A percentile compares a stretch with the other conserved stretches of the same genome.
Evolutionary conservation across 1,284 basidiomycete genomes (phyloP).

Genomic region (Microbotryum silenes-acaulis): DNA sequence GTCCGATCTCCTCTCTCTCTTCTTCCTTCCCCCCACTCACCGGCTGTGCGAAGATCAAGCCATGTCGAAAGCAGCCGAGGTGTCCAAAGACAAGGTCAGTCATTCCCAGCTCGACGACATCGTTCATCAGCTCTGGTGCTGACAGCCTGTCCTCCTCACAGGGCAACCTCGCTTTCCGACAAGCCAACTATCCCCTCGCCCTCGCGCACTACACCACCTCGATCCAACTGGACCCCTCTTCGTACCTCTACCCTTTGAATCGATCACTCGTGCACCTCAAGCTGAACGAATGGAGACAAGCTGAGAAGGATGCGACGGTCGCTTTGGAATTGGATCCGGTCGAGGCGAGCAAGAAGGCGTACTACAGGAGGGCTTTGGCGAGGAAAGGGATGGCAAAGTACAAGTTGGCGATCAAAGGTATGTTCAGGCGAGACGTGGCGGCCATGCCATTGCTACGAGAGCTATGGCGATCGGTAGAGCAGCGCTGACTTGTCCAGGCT

Average conservation of each 20-base stretch:
- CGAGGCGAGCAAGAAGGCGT: slow-evolving; percentile 55
- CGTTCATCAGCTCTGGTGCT: no score
- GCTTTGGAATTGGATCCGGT: slow-evolving; percentile 20
- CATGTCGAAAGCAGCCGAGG: slow-evolving; percentile 8
- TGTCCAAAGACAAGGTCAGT: slow-evolving; percentile 19
- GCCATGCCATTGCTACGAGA: slow-evolving; percentile 54
- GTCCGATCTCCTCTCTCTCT: background rate
- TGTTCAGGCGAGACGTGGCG: slow-evolving; percentile 40
- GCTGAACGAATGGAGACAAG: slow-evolving; percentile 46
- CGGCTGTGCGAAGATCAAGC: no score
- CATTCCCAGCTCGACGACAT: background rate
- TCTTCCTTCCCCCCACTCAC: no score
- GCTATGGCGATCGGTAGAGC: slow-evolving; percentile 50
- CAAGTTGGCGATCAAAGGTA: slow-evolving; percentile 53
- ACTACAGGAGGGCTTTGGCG: slow-evolving; percentile 65
- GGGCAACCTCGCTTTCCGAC: slow-evolving; percentile 57
- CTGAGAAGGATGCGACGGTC: slow-evolving; percentile 35
- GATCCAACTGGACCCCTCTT: slow-evolving; percentile 55
- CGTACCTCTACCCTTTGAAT: slow-evolving; percentile 64
- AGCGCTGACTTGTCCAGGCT: slow-evolving; percentile 44
- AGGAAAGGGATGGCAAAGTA: slow-evolving; percentile 50
- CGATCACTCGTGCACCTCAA: slow-evolving; percentile 74
- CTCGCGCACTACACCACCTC: slow-evolving; percentile 65
- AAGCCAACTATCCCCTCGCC: slow-evolving; percentile 49
- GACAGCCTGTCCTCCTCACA: slow-evolving; percentile 32